phyloP scores from a whole-genome alignment of 2,329 filamentous ascomycete genomes.

The Calonectria naviculata region DNA sequence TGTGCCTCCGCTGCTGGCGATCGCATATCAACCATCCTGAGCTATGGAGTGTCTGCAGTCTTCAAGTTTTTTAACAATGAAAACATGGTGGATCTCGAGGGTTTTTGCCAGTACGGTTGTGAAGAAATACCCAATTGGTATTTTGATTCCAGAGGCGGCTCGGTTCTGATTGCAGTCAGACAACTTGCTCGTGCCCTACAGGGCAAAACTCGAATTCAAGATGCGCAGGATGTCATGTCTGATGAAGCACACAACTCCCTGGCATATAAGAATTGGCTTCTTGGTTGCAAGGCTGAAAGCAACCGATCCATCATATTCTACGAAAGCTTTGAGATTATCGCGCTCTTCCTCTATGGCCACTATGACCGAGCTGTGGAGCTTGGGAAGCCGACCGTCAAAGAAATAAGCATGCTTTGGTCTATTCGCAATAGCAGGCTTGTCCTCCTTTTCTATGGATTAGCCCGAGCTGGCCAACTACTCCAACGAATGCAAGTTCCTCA shows the following conservation, averaged over 20 bases:
- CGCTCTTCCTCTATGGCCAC: conserved; percentile 72
- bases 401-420: conserved; percentile 66
- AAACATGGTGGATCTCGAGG: conserved; percentile 75
- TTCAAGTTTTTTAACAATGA: conserved; percentile 78
- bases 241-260: conserved; percentile 73
- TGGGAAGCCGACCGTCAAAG: conserved; percentile 61
- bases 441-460: conserved; percentile 70
- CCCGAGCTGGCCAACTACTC: conserved; percentile 64
- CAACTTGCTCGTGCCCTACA: conserved; percentile 78
- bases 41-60: conserved; percentile 74
- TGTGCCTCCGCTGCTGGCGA: conserved; percentile 75
- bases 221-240: conserved; percentile 68
- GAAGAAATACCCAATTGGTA: conserved; percentile 81
- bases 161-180: conserved; percentile 72
- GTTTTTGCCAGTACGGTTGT: conserved; percentile 77
- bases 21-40: conserved; percentile 76
- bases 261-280: conserved; percentile 70
- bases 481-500: conserved; percentile 61
- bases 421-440: conserved; percentile 67
- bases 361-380: conserved; percentile 69
- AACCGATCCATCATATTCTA: conserved; percentile 76
- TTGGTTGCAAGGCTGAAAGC: conserved; percentile 64
- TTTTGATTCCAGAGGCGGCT: conserved; percentile 76
- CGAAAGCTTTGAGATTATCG: conserved; percentile 72
- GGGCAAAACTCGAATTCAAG: conserved; percentile 72